Conservation (phyloP, 345 rosid genomes). For the Camelina laxa region DNA sequence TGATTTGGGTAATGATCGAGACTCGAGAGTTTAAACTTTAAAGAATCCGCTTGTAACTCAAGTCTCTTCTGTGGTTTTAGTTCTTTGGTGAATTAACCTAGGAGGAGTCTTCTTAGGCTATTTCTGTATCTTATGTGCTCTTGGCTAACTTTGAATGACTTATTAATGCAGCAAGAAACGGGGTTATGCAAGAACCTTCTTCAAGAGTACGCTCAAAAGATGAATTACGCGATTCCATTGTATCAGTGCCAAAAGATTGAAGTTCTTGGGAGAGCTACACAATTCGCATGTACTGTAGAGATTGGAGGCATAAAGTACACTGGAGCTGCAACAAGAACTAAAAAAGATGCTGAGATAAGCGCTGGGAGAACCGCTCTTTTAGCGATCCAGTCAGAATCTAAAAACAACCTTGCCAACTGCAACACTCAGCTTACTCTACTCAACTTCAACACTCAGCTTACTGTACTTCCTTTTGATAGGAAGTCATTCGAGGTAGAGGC, state of each 20-base stretch:
- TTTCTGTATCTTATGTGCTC: not conserved
- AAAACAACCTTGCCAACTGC: conserved; percentile 34
- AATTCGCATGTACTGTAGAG: conserved; percentile 70
- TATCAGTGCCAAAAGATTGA: conserved; percentile 65
- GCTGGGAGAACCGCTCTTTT: conserved; percentile 91
- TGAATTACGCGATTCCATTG: conserved; percentile 82
- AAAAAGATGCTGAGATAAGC: conserved; percentile 88
- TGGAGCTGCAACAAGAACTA: conserved; percentile 74
- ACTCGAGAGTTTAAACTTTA: not conserved
- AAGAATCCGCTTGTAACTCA: not conserved
- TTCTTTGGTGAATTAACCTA: conserved; percentile 14
- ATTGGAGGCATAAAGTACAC: conserved; percentile 83
- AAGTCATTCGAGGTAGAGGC: conserved; percentile 57
- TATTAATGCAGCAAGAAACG: conserved; percentile 67
- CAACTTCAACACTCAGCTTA: conserved; percentile 54
- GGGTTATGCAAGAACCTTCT: conserved; percentile 91
- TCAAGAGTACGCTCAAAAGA: conserved; percentile 95
- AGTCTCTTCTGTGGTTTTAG: not conserved
- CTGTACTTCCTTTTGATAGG: conserved; percentile 77
- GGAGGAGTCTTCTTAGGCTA: conserved; percentile 1
- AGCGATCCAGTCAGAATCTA: conserved; percentile 61
- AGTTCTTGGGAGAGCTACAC: conserved; percentile 44
- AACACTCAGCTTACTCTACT: conserved; percentile 67
- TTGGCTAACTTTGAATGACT: conserved; percentile 32
- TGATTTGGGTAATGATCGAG: not conserved